Evolutionary conservation across 805 yeast species (phyloP), one percentile per base, ranked within the genome.

Genomic region (Candida sakaeoensis): DNA sequence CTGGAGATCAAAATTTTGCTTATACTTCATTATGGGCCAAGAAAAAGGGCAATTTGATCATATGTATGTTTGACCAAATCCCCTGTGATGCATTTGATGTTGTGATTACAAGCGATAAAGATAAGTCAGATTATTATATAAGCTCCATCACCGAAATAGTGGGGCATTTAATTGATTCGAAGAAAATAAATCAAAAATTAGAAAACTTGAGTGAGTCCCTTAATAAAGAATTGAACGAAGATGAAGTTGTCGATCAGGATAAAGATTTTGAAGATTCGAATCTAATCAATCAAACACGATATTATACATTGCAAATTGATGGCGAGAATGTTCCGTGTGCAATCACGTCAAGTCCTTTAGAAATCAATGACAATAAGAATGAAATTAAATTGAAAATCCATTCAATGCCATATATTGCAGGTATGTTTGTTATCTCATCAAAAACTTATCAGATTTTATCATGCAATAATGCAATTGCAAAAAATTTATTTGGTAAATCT

Each of bases 21-120:
- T 82, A 95, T 85, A 89, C 95, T 8, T 85, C 95, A 0, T 60
- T 90, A 41, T 91, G 96, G 96, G 95, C 93, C 0, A 89, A 89
- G 52, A 68, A 79, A 43, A 79, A 81, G 48, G 82, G 81, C 3
- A 77, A 77, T 32, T 60, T 85, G 40, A 72, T 89, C 39, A 82
- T 88, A 36, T 81, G 93, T 65, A 87, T 87, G 66, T 82, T 90
- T 54, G 95, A 89, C 53, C 93, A 87, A 54, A 87, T 89, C 21
- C 85, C 69, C 4, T 68, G 74, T 46, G 73, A 69, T 50, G 79
- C 82, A n/a, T 68, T 79, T 41, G 86, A 82, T 52, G 58, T 81
- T 8, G 58, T 70, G 8, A 60, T 80, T 17, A 13, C 28, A 2
- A 19, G 16, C n/a, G 31, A 29, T 23, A 14, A 23, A 33, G 22